Base-by-base conservation (phyloP, 495 filamentous ascomycete species). In the Tuber melanosporum region DNA sequence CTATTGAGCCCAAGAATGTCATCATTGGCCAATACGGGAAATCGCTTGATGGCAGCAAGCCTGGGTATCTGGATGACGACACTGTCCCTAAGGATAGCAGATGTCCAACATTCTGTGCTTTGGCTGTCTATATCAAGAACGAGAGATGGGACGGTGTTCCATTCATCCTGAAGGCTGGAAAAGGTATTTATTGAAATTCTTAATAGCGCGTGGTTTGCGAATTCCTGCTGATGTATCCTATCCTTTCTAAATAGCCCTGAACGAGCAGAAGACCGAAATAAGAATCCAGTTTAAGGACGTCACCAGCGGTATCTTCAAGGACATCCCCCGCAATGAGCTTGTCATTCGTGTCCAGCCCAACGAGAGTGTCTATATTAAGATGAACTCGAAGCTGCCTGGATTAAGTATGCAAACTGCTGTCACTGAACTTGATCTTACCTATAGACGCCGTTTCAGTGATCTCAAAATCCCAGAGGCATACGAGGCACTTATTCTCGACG, bases 201-300 rank as follows among this genome's bases (percentile, higher is more conserved):
- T 57, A 70, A 45, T 19, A 57, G 19, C 22, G n/a, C 2, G 12
- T 49, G 46, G 0, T 39, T 39, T 36, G 8, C 32, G 22, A 62
- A 76, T 52, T 17, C 26, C 57, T 26, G 43, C 78, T 80, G 70
- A 80, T 69, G 22, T 43, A 17, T 32, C 14, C 70, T 43, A 17
- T 32, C 14, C 70, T 15, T 20, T 43, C 19, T 22, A 15, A 62
- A 47, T 74, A 89, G 95, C 95, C 74, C 87, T 99, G 71, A 99
- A 99, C 85, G 96, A 99, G 89, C 96, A 99, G 85, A 99, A 99
- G 91, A 98, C 96, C 46, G 96, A 99, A 86, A 95, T 99, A 80
- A 93, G 96, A 81, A 98, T 99, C 78, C 96, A 99, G 85, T 99
- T 97, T 90, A 95, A 94, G 87, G 96, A 99, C 82, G 95, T 99